phyloP scores from a whole-genome alignment of 768 basidiomycete genomes.

The Suillus occidentalis region DNA sequence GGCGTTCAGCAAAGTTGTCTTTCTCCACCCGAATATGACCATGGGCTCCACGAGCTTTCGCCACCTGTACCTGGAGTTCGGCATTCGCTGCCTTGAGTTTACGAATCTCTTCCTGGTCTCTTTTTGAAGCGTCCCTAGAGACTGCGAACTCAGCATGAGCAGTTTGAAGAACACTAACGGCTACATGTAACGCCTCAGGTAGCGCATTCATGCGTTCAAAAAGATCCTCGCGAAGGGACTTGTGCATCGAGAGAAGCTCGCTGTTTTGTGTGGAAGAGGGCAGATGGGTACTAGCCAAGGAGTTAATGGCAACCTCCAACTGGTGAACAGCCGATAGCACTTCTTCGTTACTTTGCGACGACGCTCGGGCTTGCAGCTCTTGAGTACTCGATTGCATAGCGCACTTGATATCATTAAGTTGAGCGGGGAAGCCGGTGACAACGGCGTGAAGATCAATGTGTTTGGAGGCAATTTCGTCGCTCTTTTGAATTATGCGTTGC shows the following conservation, averaged over 20 bases:
- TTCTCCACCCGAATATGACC: slow-evolving; percentile 84
- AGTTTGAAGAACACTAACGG: slow-evolving; percentile 55
- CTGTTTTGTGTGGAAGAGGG: slow-evolving; percentile 46
- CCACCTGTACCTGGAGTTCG: slow-evolving; percentile 70
- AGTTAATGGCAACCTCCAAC: slow-evolving; percentile 51
- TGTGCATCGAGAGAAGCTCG: slow-evolving; percentile 50
- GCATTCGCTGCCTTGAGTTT: slow-evolving; percentile 51
- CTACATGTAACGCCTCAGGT: slow-evolving; percentile 56
- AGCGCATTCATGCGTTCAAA: slow-evolving; percentile 54
- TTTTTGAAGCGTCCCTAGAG: slow-evolving; percentile 55
- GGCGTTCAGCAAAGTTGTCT: slow-evolving; percentile 65
- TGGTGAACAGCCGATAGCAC: slow-evolving; percentile 38
- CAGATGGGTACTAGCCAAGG: slow-evolving; percentile 52
- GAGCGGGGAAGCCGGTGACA: slow-evolving; percentile 48
- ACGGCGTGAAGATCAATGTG: slow-evolving; percentile 42
- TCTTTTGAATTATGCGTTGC: slow-evolving; percentile 40
- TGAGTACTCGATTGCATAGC: slow-evolving; percentile 36
- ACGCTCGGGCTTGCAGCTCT: slow-evolving; percentile 16
- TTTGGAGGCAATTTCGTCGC: slow-evolving; percentile 35
- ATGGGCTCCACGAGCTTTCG: slow-evolving; percentile 74
- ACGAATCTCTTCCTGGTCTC: slow-evolving; percentile 70
- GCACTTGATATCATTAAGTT: slow-evolving; percentile 45
- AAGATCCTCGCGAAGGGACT: slow-evolving; percentile 52
- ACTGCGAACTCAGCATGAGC: slow-evolving; percentile 62
- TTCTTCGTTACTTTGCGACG: slow-evolving; percentile 20